Evolutionary conservation across 2,329 filamentous ascomycete species (phyloP), one percentile per base, ranked within the genome.

Genomic region (Fusarium subtropicale): DNA sequence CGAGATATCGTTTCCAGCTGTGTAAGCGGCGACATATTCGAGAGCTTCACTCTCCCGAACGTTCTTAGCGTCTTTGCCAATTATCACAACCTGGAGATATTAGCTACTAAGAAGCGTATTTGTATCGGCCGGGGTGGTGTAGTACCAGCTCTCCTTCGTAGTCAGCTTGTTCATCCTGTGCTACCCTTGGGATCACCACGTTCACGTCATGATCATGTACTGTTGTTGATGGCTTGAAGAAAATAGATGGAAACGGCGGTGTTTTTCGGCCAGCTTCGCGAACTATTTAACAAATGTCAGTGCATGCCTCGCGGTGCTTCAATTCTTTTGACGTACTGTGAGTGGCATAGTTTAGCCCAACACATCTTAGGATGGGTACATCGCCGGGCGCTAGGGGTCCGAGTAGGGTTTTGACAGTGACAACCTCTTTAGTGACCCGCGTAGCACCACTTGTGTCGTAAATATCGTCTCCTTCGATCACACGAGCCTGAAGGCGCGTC

Each of bases 271-370:
- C 82, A 7, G 83, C 83, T 76, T 88, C 85, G 36, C 80, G 79
- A 70, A 87, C 33, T 30, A 30, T 30, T 30, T 2, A 30, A 30
- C 4, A 12, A 30, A 30, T 30, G 10, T 30, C 10, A 30, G 28
- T 30, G 28, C 11, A 30, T 30, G 28, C 11, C 4, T 30, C 11
- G 28, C 28, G 3, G 28, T 28, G 28, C 28, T 11, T 3, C 28
- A 28, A 1, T 28, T 10, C 10, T 28, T 12, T 30, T 12, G 2
- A 20, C 77, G 60, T 60, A 82, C 81, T 86, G 69, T 90, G 87
- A 55, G 85, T 88, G 39, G 82, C 82, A 69, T 89, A 89, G 70
- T 90, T 89, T 30, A 90, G 72, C 0, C 87, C 88, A 15, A 89
- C 83, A 67, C 87, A 90, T 22, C 86, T 77, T 5, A 90, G 71